phyloP scores from a whole-genome alignment of 106 monocot species.

The Dioscorea alata region DNA sequence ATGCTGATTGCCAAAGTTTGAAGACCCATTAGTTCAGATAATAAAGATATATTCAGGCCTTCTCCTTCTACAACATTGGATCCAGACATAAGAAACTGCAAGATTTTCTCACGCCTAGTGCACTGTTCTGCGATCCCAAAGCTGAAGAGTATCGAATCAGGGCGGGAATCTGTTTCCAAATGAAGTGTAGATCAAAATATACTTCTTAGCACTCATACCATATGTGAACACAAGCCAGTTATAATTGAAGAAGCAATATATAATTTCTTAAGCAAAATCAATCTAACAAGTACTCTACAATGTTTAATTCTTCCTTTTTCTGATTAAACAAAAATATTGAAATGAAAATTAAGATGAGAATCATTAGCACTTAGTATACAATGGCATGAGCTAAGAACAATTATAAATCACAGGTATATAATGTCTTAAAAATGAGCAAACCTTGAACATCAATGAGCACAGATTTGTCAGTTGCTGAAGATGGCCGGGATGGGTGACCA shows the following conservation, averaged over 20 bases:
- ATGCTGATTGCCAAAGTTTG: conserved; percentile 20
- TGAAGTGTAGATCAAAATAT: neutral
- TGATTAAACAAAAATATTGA: too few species aligned
- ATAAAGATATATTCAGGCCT: conserved; percentile 23
- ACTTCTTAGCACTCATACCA: neutral
- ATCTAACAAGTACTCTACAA: too few species aligned
- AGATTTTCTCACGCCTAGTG: conserved; percentile 51
- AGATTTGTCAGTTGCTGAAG: neutral
- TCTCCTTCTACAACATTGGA: conserved; percentile 26
- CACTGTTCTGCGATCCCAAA: conserved; percentile 62
- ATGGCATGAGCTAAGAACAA: neutral
- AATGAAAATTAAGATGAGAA: too few species aligned
- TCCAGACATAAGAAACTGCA: conserved; percentile 41
- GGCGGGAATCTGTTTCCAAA: conserved; percentile 36
- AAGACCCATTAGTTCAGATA: conserved; percentile 37
- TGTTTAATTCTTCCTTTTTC: too few species aligned
- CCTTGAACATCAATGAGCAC: conserved; percentile 9
- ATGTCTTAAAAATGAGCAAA: neutral
- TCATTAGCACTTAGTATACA: neutral
- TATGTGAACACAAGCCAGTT: neutral
- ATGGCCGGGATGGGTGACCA: neutral
- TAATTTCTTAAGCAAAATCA: too few species aligned
- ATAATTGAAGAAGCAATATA: neutral
- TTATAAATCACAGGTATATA: neutral
- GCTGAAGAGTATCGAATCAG: conserved; percentile 54